Evolutionary conservation across 495 filamentous ascomycete species (phyloP).

Genomic region (Lepraria neglecta): DNA sequence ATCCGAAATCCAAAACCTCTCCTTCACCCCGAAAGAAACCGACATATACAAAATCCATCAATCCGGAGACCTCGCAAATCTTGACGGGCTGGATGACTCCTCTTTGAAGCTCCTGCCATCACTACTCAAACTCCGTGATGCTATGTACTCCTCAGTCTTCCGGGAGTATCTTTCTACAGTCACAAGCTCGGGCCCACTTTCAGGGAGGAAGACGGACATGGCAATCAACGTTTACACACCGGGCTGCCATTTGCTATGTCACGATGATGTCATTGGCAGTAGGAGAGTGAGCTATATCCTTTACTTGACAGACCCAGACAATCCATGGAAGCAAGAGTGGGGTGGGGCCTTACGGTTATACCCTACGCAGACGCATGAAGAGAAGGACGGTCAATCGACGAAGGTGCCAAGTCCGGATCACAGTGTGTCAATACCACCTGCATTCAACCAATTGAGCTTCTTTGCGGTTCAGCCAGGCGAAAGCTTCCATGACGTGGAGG

Average conservation of each 20-base stretch:
- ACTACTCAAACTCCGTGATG: conserved; percentile 79
- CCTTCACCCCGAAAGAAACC: conserved; percentile 97
- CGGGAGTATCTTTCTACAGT: conserved; percentile 79
- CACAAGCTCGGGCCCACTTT: conserved; percentile 77
- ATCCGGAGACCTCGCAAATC: conserved; percentile 93
- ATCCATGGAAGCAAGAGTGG: conserved; percentile 86
- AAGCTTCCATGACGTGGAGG: conserved; percentile 98
- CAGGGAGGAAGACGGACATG: conserved; percentile 96
- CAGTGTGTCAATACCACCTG: conserved; percentile 74
- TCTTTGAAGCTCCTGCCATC: conserved; percentile 78
- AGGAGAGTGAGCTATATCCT: conserved; percentile 92
- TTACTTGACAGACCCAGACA: conserved; percentile 87
- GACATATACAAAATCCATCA: conserved; percentile 99
- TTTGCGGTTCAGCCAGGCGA: conserved; percentile 95
- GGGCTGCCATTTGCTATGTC: conserved; percentile 89
- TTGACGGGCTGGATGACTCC: conserved; percentile 82
- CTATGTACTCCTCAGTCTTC: conserved; percentile 85
- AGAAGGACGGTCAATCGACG: conserved; percentile 57
- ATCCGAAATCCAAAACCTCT: conserved; percentile 81
- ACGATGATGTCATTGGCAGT: conserved; percentile 97
- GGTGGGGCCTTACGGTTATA: conserved; percentile 88
- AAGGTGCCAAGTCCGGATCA: conserved; percentile 71
- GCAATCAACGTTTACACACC: conserved; percentile 98
- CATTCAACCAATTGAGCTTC: conserved; percentile 96
- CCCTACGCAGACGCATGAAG: conserved; percentile 63